phyloP scores from a whole-genome alignment of 768 basidiomycete species.

The Sarcodon sp. region DNA sequence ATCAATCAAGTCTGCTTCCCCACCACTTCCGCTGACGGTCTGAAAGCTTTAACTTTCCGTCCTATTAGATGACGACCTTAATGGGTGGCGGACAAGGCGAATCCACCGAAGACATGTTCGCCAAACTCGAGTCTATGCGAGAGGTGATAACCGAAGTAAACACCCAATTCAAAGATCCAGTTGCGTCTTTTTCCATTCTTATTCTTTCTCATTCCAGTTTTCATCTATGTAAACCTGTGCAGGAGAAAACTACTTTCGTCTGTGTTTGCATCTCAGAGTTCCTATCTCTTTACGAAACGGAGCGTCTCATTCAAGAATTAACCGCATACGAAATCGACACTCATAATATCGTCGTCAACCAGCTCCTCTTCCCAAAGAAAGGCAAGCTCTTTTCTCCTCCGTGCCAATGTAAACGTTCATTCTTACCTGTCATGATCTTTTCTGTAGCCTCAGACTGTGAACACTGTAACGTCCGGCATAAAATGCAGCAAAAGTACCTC shows the following conservation, averaged over 20 bases:
- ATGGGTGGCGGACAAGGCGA: conserved; percentile 80
- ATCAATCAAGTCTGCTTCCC: conserved; percentile 52
- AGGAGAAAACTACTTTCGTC: conserved; percentile 99
- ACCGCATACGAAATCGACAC: conserved; percentile 95
- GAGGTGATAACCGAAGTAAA: conserved; percentile 97
- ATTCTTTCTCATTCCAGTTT: not conserved
- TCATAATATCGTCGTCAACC: conserved; percentile 98
- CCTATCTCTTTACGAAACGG: conserved; percentile 95
- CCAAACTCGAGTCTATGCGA: conserved; percentile 94
- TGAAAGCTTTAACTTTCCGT: not conserved
- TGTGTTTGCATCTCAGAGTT: conserved; percentile 99
- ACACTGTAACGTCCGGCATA: conserved; percentile 87
- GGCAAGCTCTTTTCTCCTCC: conserved; percentile 31
- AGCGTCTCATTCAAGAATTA: conserved; percentile 92
- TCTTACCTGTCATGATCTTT: not conserved
- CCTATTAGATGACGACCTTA: conserved; percentile 77
- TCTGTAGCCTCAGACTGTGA: conserved; percentile 78
- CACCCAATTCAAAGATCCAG: conserved; percentile 98
- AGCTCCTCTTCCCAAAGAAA: conserved; percentile 86
- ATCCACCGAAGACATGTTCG: conserved; percentile 97
- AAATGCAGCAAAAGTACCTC: conserved; percentile 98
- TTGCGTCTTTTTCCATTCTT: conserved; percentile 23
- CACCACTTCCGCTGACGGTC: not conserved
- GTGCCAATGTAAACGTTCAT: not conserved
- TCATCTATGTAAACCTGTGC: not conserved